These are phyloP conservation scores for Hibiscus syriacus DNA, from an alignment of 345 rosid species.

Conservation along the genomic window DNA sequence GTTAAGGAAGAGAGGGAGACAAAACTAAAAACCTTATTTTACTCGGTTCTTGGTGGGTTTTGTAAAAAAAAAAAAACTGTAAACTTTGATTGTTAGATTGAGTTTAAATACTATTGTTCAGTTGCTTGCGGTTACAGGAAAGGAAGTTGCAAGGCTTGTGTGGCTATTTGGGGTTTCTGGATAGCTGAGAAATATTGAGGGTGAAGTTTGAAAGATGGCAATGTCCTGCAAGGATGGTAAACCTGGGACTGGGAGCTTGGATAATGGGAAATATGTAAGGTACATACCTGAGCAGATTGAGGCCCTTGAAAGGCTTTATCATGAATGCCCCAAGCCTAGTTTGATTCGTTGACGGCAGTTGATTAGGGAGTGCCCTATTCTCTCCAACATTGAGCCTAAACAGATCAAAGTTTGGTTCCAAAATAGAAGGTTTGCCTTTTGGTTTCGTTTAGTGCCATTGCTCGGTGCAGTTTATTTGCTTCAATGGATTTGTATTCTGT, in stretches of 20 bases:
- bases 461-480: neutral
- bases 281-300: conserved; percentile 99
- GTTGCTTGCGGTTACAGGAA: neutral
- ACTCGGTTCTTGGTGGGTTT: neutral
- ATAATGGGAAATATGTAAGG: conserved; percentile 96
- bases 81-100: neutral
- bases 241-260: conserved; percentile 50
- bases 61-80: neutral
- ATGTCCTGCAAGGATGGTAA: conserved; percentile 94
- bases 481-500: neutral
- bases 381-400: conserved; percentile 96
- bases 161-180: conserved; percentile 2
- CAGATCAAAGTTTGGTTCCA: conserved; percentile 99
- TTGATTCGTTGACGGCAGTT: conserved; percentile 97
- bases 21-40: too few species aligned
- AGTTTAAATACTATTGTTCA: neutral
- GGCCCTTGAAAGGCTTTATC: conserved; percentile 99
- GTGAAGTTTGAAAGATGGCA: conserved; percentile 49
- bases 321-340: conserved; percentile 98
- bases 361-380: conserved; percentile 97
- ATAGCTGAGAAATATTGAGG: conserved; percentile 15
- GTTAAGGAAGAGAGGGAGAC: neutral
- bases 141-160: neutral
- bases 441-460: neutral
- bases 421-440: conserved; percentile 67